phyloP scores from a whole-genome alignment of 495 filamentous ascomycete species.

The Penicillium mononematosum region DNA sequence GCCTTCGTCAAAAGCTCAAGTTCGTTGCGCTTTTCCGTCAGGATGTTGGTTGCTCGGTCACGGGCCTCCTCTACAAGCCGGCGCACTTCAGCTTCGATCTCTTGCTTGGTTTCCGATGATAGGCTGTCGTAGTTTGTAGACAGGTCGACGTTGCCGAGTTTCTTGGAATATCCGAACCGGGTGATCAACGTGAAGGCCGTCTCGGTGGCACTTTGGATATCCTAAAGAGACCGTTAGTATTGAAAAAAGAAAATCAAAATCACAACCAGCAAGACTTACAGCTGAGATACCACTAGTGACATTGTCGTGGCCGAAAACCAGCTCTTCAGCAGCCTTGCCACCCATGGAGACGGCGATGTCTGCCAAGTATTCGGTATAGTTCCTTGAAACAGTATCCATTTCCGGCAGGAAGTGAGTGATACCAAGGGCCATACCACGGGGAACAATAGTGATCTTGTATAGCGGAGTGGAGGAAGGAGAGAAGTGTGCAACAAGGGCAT shows the following conservation, averaged over 20 bases:
- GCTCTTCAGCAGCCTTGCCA: constrained; percentile 91
- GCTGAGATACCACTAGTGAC: constrained; percentile 79
- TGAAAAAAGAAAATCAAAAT: not conserved
- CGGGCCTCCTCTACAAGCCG: constrained; percentile 79
- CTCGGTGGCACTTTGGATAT: constrained; percentile 75
- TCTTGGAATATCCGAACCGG: constrained; percentile 80
- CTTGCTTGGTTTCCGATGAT: constrained; percentile 76
- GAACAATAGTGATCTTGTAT: constrained; percentile 97
- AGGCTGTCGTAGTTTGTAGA: constrained; percentile 72
- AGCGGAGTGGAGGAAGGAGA: constrained; percentile 69
- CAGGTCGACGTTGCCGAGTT: constrained; percentile 87
- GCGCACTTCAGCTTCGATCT: constrained; percentile 85
- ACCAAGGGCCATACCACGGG: constrained; percentile 80
- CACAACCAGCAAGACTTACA: constrained; percentile 48
- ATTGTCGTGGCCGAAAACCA: constrained; percentile 82
- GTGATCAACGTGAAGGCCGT: constrained; percentile 85
- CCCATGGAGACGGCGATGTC: constrained; percentile 82
- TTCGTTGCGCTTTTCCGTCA: constrained; percentile 71
- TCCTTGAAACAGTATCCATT: constrained; percentile 82
- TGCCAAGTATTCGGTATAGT: constrained; percentile 66
- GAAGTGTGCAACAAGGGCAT: constrained; percentile 84
- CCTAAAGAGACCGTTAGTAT: constrained; percentile 47
- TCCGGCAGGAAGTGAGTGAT: constrained; percentile 82
- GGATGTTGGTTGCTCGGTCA: constrained; percentile 66
- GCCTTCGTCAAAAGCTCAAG: constrained; percentile 84